Conservation (phyloP, 1,284 basidiomycete species). For the Cystobasidium pallidum region DNA sequence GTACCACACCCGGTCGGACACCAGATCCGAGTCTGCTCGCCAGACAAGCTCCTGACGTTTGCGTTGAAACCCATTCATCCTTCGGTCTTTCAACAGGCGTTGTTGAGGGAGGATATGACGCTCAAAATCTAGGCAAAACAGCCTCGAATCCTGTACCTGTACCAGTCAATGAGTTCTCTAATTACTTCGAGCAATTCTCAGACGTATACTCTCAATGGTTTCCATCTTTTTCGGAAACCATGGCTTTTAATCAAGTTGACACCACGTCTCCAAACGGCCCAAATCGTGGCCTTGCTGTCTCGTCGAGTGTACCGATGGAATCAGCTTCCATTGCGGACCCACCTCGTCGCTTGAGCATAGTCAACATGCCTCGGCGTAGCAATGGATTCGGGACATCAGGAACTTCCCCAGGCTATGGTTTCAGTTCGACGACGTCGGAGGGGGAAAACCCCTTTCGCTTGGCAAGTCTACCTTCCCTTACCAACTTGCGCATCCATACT, state of each 20-base stretch:
- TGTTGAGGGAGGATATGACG: too few relatives aligned
- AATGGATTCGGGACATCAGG: not conserved
- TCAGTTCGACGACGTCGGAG: not conserved
- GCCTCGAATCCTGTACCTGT: not conserved
- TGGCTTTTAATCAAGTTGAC: not conserved
- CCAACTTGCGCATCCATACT: slow-evolving; percentile 6
- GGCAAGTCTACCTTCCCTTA: not conserved
- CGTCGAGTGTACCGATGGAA: not conserved
- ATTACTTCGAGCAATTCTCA: not conserved
- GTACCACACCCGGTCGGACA: too few relatives aligned
- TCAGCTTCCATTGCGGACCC: not conserved
- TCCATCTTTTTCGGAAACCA: not conserved
- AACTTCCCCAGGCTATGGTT: not conserved
- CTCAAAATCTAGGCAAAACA: too few relatives aligned
- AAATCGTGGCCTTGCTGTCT: not conserved
- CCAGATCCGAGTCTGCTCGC: too few relatives aligned
- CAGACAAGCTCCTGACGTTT: too few relatives aligned
- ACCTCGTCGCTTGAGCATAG: not conserved
- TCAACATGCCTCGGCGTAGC: not conserved
- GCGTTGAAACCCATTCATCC: too few relatives aligned
- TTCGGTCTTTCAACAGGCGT: too few relatives aligned
- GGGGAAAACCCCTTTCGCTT: not conserved
- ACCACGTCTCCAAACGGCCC: too few relatives aligned
- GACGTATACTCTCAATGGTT: not conserved
- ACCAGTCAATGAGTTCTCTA: not conserved